phyloP scores from a whole-genome alignment of 1,284 basidiomycete genomes.

The Sanghuangporus baumii region DNA sequence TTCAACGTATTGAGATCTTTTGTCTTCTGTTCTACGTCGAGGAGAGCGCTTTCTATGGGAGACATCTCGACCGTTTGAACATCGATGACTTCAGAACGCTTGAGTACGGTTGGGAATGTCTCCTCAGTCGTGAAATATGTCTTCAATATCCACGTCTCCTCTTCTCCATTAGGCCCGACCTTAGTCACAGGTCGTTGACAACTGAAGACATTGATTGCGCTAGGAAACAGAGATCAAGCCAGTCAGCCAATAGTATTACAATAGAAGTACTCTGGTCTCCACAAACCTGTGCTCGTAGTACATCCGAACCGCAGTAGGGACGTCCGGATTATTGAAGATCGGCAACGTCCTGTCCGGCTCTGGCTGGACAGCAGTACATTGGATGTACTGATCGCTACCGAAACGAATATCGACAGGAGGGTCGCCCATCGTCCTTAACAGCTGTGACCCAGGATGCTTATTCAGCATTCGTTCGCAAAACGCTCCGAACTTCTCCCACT shows the following conservation, averaged over 20 bases:
- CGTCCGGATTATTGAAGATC: constrained; percentile 84
- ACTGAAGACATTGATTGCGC: constrained; percentile 79
- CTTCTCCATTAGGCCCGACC: constrained; percentile 51
- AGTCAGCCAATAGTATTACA: constrained; percentile 2
- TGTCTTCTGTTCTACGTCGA: constrained; percentile 74
- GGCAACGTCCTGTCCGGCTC: constrained; percentile 78
- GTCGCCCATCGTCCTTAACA: constrained; percentile 72
- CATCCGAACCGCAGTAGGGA: constrained; percentile 71
- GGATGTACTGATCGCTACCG: constrained; percentile 82
- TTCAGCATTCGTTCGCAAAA: constrained; percentile 91
- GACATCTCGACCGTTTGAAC: constrained; percentile 76
- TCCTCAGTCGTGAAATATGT: constrained; percentile 84
- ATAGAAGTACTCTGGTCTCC: constrained; percentile 13
- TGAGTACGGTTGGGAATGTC: constrained; percentile 86
- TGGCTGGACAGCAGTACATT: constrained; percentile 81
- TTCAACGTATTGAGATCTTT: constrained; percentile 70
- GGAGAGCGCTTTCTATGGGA: constrained; percentile 80
- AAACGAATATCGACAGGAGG: constrained; percentile 78
- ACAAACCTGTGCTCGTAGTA: constrained; percentile 84
- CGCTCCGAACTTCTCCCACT: constrained; percentile 84
- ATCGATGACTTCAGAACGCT: constrained; percentile 85
- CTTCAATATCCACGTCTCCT: constrained; percentile 87
- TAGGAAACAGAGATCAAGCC: constrained; percentile 26
- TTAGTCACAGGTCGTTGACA: constrained; percentile 67
- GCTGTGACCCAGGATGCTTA: constrained; percentile 85